Evolutionary conservation across 495 filamentous ascomycete species (phyloP).

Genomic region (Podospora pseudocomata): DNA sequence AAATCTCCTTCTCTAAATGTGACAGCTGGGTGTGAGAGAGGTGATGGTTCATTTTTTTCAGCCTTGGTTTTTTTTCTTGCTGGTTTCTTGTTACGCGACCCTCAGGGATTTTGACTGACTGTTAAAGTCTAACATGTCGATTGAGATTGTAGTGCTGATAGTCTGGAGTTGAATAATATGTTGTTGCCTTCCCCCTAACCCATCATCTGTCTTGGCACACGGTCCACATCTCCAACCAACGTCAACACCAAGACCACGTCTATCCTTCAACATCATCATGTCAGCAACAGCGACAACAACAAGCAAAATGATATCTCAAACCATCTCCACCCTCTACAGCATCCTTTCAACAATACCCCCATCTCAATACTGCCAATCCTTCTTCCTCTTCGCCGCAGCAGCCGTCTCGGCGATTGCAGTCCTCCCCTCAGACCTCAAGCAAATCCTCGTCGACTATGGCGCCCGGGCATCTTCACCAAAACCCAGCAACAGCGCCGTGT

Average conservation of each 20-base stretch:
- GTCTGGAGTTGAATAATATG: background rate
- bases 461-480: constrained; percentile 31
- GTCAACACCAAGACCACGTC: background rate
- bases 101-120: background rate
- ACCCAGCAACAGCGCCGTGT: constrained; percentile 18
- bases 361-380: constrained; percentile 43
- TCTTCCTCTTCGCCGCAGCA: constrained; percentile 42
- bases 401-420: constrained; percentile 37
- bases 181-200: background rate
- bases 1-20: background rate
- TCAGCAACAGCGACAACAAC: background rate
- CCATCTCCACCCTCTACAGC: background rate
- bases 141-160: background rate
- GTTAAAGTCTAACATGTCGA: background rate
- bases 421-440: constrained; percentile 37
- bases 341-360: background rate
- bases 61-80: background rate
- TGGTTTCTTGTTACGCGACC: background rate
- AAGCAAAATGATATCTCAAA: background rate
- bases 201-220: background rate
- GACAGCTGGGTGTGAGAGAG: background rate
- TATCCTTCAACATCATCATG: background rate
- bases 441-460: constrained; percentile 49
- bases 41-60: background rate
- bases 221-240: background rate